Evolutionary conservation across 495 filamentous ascomycete species (phyloP), one percentile per base, ranked within the genome.

Genomic region (Oidiodendron maius): DNA sequence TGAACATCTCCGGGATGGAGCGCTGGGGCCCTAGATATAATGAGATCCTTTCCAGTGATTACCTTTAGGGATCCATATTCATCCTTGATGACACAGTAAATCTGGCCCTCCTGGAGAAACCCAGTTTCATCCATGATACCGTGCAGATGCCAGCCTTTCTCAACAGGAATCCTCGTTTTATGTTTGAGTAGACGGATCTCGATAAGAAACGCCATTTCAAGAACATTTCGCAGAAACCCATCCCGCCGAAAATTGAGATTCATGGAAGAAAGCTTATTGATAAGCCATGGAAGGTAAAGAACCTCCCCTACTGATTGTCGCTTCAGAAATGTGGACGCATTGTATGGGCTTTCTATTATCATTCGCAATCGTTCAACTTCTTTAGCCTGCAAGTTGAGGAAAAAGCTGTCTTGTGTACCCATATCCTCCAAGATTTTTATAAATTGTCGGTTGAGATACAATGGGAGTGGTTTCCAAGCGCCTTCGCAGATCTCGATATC

Each of bases 341-440:
- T 83, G 25, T 61, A 48, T 0, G 77, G 60, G 15, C 63, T 71
- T 0, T 61, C 58, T 0, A 81, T 83, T 12, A 82, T 74, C 23
- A 61, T 56, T 1, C 79, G 70, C 8, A 95, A 69, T 15, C 71
- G 61, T 1, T 73, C 47, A 0, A 93, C 63, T 30, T 77, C 79
- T 30, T 62, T 59, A 1, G 61, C 61, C 60, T 91, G 87, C 0
- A 83, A 67, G 0, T 71, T 48, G 9, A 84, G 61, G 56, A 94
- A 89, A 55, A 74, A 77, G 0, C 65, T 26, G 5, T 61, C 55
- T 0, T 69, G 59, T 0, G 86, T 79, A 5, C 54, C 56, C 69
- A 76, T 71, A 54, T 93, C 89, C 54, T 95, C 89, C 24, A 94
- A 59, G 22, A 91, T 86, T 60, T 94, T 91, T 58, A 95, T 87